Conservation (phyloP, 2,329 filamentous ascomycete genomes). For the Zarea fungicola region DNA sequence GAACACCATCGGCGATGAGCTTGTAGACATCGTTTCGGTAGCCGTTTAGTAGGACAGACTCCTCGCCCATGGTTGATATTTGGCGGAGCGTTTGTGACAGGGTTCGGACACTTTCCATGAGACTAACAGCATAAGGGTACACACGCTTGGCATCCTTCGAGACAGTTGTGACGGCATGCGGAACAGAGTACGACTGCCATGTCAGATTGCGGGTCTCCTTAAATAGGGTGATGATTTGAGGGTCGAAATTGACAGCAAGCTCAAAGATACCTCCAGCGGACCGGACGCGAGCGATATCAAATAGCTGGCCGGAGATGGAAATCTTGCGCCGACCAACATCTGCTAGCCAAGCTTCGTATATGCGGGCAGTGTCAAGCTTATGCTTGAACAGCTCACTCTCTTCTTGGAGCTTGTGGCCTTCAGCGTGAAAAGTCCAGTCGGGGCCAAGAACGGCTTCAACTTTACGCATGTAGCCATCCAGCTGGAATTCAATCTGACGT, state of each 20-base stretch:
- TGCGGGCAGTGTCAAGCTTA: slow-evolving; percentile 88
- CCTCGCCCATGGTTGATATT: slow-evolving; percentile 80
- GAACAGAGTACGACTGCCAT: slow-evolving; percentile 92
- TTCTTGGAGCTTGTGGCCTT: slow-evolving; percentile 87
- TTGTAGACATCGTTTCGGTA: slow-evolving; percentile 87
- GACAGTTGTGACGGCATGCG: slow-evolving; percentile 89
- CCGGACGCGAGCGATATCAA: slow-evolving; percentile 81
- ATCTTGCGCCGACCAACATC: slow-evolving; percentile 87
- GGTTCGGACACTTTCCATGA: slow-evolving; percentile 98
- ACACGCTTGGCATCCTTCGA: slow-evolving; percentile 99
- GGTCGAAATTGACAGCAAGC: slow-evolving; percentile 91
- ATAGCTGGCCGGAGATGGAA: slow-evolving; percentile 85
- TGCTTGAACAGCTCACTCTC: slow-evolving; percentile 93
- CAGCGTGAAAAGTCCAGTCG: slow-evolving; percentile 90
- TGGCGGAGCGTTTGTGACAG: slow-evolving; percentile 82
- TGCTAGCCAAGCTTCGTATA: slow-evolving; percentile 92
- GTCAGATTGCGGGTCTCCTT: slow-evolving; percentile 96
- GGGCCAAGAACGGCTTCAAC: slow-evolving; percentile 96
- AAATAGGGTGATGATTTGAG: slow-evolving; percentile 94
- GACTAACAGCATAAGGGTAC: slow-evolving; percentile 93
- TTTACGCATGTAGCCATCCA: slow-evolving; percentile 96
- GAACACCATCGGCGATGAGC: slow-evolving; percentile 80
- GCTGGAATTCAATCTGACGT: slow-evolving; percentile 90
- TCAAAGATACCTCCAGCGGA: slow-evolving; percentile 88
- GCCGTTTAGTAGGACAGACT: slow-evolving; percentile 80